Evolutionary conservation across 306 rosid genomes (phyloP), one percentile per base, ranked within the genome.

Genomic region (Corylus heterophylla): DNA sequence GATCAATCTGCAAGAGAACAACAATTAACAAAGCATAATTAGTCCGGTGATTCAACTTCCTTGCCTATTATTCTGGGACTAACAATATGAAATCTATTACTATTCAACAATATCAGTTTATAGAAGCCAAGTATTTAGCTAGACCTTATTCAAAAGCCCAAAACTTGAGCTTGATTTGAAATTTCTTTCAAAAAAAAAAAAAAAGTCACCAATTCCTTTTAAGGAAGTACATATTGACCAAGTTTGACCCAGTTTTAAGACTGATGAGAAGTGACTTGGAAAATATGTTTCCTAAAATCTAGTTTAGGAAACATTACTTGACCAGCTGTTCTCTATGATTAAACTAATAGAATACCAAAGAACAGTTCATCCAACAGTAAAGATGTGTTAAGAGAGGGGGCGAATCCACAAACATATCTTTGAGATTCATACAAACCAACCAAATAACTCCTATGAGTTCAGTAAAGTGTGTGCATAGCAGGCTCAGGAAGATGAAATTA

Each of bases 1-100:
- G 89, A 81, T 88, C 91, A 55, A 88, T 88, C 89, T 88, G 79
- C 27, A 35, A 51, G 52, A 66, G 20, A n/a, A 54, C 13, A 77
- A 31, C 2, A 27, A 42, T 39, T 16, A 64, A 61, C 27, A 13
- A 22, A 63, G 37, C 54, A 11, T 14, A 18, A 13, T 42, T 61
- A 76, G 54, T n/a, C 48, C 17, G 9, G 27, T 9, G 59, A 49
- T 55, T 55, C 14, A 31, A 35, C 48, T 37, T 66, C 71, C 49
- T 66, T 35, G 16, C 48, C 49, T 16, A 37, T 37, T 16, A 35
- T 31, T 16, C 20, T 2, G 20, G 35, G 20, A 12, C 47, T 35
- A 37, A 64, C 35, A 14, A 37, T 18, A 58, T 7, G 45, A 37
- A 35, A 13, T 22, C 45, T 35, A 35, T 35, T 31, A 64, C 4